Evolutionary conservation across 306 rosid species (phyloP), one percentile per base, ranked within the genome.

Genomic region (Trifolium repens): DNA sequence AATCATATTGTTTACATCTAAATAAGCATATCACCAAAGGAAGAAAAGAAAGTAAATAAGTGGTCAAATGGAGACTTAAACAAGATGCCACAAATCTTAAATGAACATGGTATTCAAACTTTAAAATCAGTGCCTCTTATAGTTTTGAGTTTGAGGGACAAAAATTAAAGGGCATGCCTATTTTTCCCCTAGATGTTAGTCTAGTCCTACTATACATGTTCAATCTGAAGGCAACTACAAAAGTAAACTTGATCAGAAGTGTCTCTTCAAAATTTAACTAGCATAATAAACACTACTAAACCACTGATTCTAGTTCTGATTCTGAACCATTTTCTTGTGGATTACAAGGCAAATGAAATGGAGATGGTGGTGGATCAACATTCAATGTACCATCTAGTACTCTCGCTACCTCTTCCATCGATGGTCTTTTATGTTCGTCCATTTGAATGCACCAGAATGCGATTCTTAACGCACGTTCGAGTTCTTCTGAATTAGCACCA

Each of bases 381-480:
- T 57, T 85, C 73, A 84, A 66, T 4, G 86, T 85, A 47, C 97
- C 93, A 59, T 90, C 96, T 35, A 90, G 86, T 27, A 92, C 89
- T 89, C 88, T 88, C 71, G 85, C 91, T 65, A 92, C 89, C 83
- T 92, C 96, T 30, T 81, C 84, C 97, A 92, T 89, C 0, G 91
- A 75, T 54, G 93, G 97, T 76, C 96, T 82, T 72, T 69, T 66
- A 1, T 76, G 78, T 68, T 87, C 91, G n/a, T 90, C 88, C 40
- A 10, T 39, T 79, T 92, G 97, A 60, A 92, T 52, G 80, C 97
- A 92, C 97, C 97, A 92, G 71, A 92, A 92, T 27, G 92, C 90
- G 17, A 88, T 87, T 71, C 96, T 85, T 64, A 92, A 69, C 7
- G 81, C 76, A 22, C 93, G 82, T 47, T 90, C 96, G 0, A 92